Percentiles rank a stretch among this genome's conserved stretches.
phyloP scores from a whole-genome alignment of 257 asterid genomes.

The Rauvolfia tetraphylla region DNA sequence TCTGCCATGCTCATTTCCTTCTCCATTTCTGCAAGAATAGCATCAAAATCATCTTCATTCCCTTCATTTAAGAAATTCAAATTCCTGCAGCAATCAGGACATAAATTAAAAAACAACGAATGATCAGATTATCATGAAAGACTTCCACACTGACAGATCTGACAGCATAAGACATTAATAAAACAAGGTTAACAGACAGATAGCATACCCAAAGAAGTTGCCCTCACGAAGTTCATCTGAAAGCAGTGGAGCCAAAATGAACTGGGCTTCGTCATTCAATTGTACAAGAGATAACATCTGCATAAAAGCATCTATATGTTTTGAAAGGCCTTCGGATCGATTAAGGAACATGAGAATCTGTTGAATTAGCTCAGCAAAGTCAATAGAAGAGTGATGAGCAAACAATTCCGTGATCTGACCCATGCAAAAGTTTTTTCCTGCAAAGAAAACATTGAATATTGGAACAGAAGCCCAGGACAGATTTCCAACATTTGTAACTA shows the following conservation, averaged over 20 bases:
- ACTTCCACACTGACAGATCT: background rate
- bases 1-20: constrained; percentile 91
- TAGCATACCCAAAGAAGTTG: constrained; percentile 61
- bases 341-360: constrained; percentile 64
- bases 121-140: background rate
- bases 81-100: constrained; percentile 46
- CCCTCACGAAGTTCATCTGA: constrained; percentile 60
- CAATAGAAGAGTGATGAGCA: constrained; percentile 45
- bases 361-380: constrained; percentile 66
- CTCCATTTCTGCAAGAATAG: constrained; percentile 90
- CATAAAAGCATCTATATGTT: constrained; percentile 82
- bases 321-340: constrained; percentile 82
- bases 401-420: constrained; percentile 66
- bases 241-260: constrained; percentile 68
- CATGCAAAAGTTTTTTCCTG: constrained; percentile 91
- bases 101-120: background rate
- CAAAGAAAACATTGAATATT: constrained; percentile 15
- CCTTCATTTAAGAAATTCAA: constrained; percentile 51
- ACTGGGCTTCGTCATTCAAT: constrained; percentile 60
- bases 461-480: background rate
- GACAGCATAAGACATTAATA: constrained; percentile 3
- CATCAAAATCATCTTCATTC: constrained; percentile 78
- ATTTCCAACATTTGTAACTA: background rate
- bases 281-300: constrained; percentile 71
- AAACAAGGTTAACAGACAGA: background rate